phyloP scores from a whole-genome alignment of 2,329 filamentous ascomycete species.

The Botrytis pseudocinerea region DNA sequence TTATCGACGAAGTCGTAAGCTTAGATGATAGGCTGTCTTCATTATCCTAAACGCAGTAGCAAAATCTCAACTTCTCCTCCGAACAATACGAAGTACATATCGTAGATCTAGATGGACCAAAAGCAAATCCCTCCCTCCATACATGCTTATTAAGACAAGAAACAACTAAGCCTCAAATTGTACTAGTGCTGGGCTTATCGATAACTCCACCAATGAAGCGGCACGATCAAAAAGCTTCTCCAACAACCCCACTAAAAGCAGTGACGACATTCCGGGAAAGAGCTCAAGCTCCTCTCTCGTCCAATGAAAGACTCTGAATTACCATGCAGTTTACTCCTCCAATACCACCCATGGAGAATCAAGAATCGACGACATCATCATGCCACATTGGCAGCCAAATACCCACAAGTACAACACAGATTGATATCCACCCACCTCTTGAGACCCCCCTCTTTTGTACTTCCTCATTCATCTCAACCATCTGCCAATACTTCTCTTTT shows the following conservation, averaged over 20 bases:
- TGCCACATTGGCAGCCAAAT: neutral
- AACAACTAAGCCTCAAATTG: neutral
- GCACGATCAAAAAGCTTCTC: neutral
- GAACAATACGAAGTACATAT: neutral
- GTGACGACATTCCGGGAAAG: neutral
- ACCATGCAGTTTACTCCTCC: slow-evolving; percentile 1
- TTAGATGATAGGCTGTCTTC: neutral
- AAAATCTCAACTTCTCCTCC: neutral
- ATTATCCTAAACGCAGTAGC: neutral
- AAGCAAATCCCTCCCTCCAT: neutral
- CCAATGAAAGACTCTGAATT: slow-evolving; percentile 16
- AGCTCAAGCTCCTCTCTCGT: neutral
- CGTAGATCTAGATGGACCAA: neutral
- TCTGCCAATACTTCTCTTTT: slow-evolving; percentile 2
- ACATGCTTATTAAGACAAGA: neutral
- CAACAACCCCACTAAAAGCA: neutral
- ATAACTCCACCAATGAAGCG: neutral
- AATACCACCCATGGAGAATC: neutral
- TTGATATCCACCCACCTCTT: slow-evolving; percentile 4
- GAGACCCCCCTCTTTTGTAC: neutral
- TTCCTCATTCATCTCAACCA: neutral
- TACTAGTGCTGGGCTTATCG: neutral
- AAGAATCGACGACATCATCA: slow-evolving; percentile 16
- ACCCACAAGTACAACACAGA: neutral
- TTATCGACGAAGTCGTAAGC: neutral